Conservation (phyloP, 139 green algal species). For the Chlorella sp. region DNA sequence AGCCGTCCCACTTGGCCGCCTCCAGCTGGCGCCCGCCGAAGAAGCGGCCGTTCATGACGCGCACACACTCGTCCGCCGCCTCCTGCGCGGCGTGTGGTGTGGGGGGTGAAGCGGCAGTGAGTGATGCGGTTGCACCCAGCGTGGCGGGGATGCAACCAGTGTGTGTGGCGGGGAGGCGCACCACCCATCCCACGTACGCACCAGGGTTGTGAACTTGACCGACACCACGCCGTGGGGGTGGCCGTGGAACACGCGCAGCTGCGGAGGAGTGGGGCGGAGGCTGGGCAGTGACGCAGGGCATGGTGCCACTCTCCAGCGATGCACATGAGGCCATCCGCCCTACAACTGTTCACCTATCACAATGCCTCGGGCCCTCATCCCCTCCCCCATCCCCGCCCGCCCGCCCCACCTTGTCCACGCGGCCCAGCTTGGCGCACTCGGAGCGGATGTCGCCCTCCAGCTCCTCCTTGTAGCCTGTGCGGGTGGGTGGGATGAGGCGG, state of each 20-base stretch:
- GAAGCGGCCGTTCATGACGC: constrained; percentile 87
- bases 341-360: too few relatives aligned
- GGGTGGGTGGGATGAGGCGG: too few relatives aligned
- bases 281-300: neutral
- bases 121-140: too few relatives aligned
- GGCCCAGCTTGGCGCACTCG: constrained; percentile 85
- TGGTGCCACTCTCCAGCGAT: neutral
- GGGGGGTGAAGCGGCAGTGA: neutral
- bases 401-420: constrained; percentile 75
- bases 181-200: neutral
- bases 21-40: constrained; percentile 84
- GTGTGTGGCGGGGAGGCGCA: too few relatives aligned
- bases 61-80: constrained; percentile 76
- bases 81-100: constrained; percentile 31
- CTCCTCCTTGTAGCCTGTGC: constrained; percentile 56
- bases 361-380: neutral
- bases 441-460: constrained; percentile 84
- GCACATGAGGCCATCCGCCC: neutral
- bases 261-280: neutral
- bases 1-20: constrained; percentile 86
- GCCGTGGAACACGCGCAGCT: constrained; percentile 75
- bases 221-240: constrained; percentile 88
- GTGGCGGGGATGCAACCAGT: too few relatives aligned
- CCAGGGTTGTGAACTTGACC: constrained; percentile 75
- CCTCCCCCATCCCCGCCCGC: neutral